Base-by-base conservation (phyloP, 345 rosid genomes). In the Melastoma malabathricum region DNA sequence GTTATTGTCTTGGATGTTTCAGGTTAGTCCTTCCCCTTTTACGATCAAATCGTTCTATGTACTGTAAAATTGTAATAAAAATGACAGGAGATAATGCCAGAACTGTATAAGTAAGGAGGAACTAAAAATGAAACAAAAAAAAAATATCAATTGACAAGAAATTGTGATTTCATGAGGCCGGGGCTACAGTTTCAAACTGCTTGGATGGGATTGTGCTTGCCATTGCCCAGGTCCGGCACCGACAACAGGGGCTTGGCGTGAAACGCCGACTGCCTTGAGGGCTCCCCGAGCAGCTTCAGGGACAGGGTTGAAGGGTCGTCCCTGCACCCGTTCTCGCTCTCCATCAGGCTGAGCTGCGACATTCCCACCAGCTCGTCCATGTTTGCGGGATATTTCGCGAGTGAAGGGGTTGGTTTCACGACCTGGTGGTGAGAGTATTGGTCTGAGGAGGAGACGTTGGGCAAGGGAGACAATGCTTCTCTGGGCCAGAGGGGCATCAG, bases 251-350 rank as follows among this genome's bases (percentile, higher is more conserved):
- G 82, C 59, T 68, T 87, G 13, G 85, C 75, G 52, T 83, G 95
- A 62, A 92, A 92, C 1, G 97, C 94, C 0, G 95, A 87, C 57
- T 77, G 97, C 61, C 88, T 61, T 8, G 87, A 70, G 8, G 98
- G 73, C 72, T 84, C 87, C 13, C 83, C 85, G 1, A 67, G 61
- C 46, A 87, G 65, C 48, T 79, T 81, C 65, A 88, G 69, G 45
- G 95, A 87, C 20, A 82, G 71, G 0, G 78, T 75, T 0, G 83
- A 71, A 39, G 75, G 62, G 59, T 81, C 84, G 18, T 74, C 65
- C 47, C 25, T 17, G 31, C 44, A 18, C 18, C 68, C 56, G 50
- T 65, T 70, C 39, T 62, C 67, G 0, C 56, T 56, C 64, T 79
- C 83, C 47, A 66, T 75, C 56, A 92, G 66, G 50, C 83, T 65